Evolutionary conservation across 2,329 filamentous ascomycete species (phyloP), one percentile per base, ranked within the genome.

Genomic region (Cladosporium phlei): DNA sequence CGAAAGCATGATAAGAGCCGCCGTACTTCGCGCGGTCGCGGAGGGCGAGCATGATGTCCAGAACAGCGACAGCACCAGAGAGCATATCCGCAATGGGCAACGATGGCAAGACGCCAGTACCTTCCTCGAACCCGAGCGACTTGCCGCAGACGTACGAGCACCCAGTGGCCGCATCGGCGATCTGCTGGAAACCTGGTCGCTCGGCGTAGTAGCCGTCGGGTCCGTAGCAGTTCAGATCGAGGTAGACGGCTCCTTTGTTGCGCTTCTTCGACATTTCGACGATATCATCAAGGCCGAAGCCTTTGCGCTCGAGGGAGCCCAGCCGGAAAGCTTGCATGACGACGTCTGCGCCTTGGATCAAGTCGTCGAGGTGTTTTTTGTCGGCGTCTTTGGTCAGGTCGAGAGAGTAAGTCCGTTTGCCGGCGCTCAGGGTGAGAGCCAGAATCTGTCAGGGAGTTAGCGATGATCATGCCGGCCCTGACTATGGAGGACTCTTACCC

Each of bases 221-320:
- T 0, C 76, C 75, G 50, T 76, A 79, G 55, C 73, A 77, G 52
- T 78, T 77, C 59, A 76, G 74, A 3, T 69, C 60, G 2, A 72
- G 68, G 34, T 75, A 68, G 14, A 78, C 65, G 19, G 76, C 62
- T 1, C 72, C 73, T 74, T 42, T 61, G 53, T 32, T 47, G 38
- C 39, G 50, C 46, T 55, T 49, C 16, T 42, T 46, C 6, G 51
- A 45, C 32, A 74, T 44, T 34, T 52, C 46, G 10, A 55, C 33
- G 21, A 53, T 43, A 12, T 54, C 51, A 4, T 49, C 46, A 9
- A 53, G 40, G 9, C 51, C 53, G 34, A 55, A 55, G 3, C 52
- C 75, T 21, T 68, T 67, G 46, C 70, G 70, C 14, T 74, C 69
- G 40, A 77, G 59, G 1, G 69, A 71, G 0, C 67, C 67, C 0